Conservation (phyloP, 345 rosid genomes). For the Raphanus raphanistrum region DNA sequence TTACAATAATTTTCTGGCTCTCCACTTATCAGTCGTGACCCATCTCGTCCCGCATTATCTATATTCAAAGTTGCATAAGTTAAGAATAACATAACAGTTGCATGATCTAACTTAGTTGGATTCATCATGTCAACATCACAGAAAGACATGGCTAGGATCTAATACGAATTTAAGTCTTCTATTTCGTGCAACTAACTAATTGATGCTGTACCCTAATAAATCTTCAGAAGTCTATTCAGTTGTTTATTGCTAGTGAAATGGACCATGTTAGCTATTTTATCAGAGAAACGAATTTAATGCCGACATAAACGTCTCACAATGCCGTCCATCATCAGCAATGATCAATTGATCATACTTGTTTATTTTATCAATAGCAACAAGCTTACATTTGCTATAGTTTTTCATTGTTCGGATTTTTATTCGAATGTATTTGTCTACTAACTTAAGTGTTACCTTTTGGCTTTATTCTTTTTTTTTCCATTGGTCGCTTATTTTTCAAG, state of each 20-base stretch:
- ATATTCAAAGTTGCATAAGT: not conserved
- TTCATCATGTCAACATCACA: not conserved
- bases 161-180: not conserved
- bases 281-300: not conserved
- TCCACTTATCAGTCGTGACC: too few relatives aligned
- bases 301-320: not conserved
- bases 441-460: not conserved
- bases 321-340: not conserved
- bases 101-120: not conserved
- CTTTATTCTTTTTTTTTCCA: not conserved
- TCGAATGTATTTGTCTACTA: not conserved
- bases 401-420: not conserved
- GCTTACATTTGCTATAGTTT: not conserved
- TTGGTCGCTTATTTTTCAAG: not conserved
- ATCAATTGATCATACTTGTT: not conserved
- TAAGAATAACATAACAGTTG: not conserved
- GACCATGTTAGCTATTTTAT: not conserved
- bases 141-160: not conserved
- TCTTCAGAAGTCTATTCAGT: not conserved
- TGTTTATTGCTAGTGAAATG: constrained; percentile 5
- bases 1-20: too few relatives aligned
- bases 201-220: not conserved
- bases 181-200: not conserved
- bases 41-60: too few relatives aligned
- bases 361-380: not conserved